Evolutionary conservation across 257 asterid genomes (phyloP).

Genomic region (Fraxinus pennsylvanica): DNA sequence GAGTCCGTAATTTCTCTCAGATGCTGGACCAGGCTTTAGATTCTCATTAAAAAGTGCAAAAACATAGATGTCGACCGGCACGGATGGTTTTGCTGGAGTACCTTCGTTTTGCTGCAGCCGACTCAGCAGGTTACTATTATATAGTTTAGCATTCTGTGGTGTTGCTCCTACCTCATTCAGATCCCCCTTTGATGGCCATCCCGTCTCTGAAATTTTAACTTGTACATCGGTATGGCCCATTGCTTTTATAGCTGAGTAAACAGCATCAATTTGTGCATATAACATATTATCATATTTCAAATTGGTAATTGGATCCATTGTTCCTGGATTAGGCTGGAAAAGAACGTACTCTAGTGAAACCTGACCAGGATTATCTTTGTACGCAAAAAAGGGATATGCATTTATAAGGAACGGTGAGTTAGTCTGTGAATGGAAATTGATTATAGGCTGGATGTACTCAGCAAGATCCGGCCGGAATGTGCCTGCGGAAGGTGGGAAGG

Average conservation of each 20-base stretch:
- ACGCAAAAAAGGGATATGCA: conserved; percentile 91
- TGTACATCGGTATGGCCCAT: conserved; percentile 54
- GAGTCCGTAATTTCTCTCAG: conserved; percentile 94
- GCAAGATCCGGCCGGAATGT: conserved; percentile 54
- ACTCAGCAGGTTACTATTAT: conserved; percentile 61
- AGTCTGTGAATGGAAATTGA: conserved; percentile 56
- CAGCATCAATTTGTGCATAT: conserved; percentile 88
- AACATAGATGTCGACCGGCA: conserved; percentile 65
- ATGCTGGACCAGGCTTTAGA: conserved; percentile 77
- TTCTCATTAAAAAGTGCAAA: conserved; percentile 93
- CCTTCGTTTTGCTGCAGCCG: conserved; percentile 57
- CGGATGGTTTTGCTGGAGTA: conserved; percentile 76
- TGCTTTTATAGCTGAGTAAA: conserved; percentile 60
- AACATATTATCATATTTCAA: conserved; percentile 86
- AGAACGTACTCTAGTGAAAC: conserved; percentile 65
- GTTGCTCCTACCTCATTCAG: conserved; percentile 73
- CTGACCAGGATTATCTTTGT: conserved; percentile 57
- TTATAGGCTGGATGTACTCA: conserved; percentile 43
- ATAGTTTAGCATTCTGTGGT: conserved; percentile 62
- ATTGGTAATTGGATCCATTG: conserved; percentile 53
- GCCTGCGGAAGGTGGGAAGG: conserved; percentile 86
- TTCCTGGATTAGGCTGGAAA: conserved; percentile 73
- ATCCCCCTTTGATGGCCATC: conserved; percentile 96
- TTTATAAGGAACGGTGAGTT: conserved; percentile 76
- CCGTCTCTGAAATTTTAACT: conserved; percentile 82